Evolutionary conservation across 2,329 filamentous ascomycete species (phyloP).

Genomic region (Aspergillus sp.): DNA sequence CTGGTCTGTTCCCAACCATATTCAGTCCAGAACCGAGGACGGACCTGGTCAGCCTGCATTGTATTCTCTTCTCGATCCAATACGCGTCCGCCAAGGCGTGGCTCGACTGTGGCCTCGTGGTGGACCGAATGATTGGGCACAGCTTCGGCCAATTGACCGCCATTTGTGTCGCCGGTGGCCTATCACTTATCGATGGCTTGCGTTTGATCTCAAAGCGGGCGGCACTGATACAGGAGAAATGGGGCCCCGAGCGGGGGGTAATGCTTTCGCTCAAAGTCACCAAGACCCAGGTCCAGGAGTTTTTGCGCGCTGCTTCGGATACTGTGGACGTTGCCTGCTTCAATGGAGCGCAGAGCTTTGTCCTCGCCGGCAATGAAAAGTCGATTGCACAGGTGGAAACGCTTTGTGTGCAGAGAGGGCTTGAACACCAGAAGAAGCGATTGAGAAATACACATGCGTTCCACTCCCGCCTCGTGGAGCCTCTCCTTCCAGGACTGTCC

Average conservation of each 20-base stretch:
- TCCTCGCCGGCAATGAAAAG: neutral
- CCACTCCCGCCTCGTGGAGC: constrained; percentile 3
- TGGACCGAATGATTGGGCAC: constrained; percentile 42
- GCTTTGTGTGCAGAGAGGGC: neutral
- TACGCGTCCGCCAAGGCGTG: constrained; percentile 43
- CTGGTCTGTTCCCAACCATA: constrained; percentile 38
- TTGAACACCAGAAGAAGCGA: neutral
- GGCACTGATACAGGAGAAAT: constrained; percentile 16
- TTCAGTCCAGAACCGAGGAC: constrained; percentile 28
- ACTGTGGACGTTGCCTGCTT: constrained; percentile 28
- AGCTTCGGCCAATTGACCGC: constrained; percentile 46
- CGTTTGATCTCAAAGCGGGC: constrained; percentile 13
- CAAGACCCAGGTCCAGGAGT: constrained; percentile 33
- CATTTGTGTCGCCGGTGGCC: constrained; percentile 34
- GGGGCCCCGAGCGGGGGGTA: constrained; percentile 37
- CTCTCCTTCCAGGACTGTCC: neutral
- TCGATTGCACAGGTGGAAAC: no score
- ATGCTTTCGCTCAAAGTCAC: constrained; percentile 37
- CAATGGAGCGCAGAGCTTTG: constrained; percentile 3
- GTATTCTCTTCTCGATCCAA: constrained; percentile 42
- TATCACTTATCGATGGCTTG: constrained; percentile 38
- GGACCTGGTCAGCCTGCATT: constrained; percentile 38
- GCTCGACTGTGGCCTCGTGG: constrained; percentile 42
- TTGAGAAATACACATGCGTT: constrained; percentile 1
- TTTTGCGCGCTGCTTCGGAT: constrained; percentile 16